Percentiles rank a stretch among this genome's conserved stretches.
Evolutionary conservation across 148 eudicot species (phyloP).

Genomic region (Suaeda aralocaspica): DNA sequence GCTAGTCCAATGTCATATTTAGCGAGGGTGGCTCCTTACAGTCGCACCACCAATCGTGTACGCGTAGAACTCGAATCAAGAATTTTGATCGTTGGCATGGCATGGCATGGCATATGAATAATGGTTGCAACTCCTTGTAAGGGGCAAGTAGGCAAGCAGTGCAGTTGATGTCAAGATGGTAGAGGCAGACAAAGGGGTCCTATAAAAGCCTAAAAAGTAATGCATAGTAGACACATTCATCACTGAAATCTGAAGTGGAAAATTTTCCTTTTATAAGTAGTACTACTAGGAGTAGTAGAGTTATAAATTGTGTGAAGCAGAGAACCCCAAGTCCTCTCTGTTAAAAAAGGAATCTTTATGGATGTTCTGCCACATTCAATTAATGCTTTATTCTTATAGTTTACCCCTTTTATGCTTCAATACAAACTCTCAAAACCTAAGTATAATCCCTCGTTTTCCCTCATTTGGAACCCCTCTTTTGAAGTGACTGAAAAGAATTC

Average conservation of each 20-base stretch:
- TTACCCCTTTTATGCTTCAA: constrained; percentile 24
- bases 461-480: not conserved
- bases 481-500: constrained; percentile 14
- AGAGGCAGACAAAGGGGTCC: too few relatives aligned
- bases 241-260: constrained; percentile 11
- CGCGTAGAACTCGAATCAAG: too few relatives aligned
- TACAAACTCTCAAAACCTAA: constrained; percentile 13
- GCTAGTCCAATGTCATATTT: too few relatives aligned
- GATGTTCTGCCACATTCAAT: constrained; percentile 21
- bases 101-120: not conserved
- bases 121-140: too few relatives aligned
- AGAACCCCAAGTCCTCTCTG: constrained; percentile 4
- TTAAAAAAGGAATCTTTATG: constrained; percentile 26
- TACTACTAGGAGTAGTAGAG: not conserved
- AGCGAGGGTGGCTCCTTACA: too few relatives aligned
- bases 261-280: not conserved
- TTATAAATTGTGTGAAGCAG: constrained; percentile 4
- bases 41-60: too few relatives aligned
- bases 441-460: not conserved
- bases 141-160: not conserved
- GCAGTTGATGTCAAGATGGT: constrained; percentile 9
- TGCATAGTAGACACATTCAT: too few relatives aligned
- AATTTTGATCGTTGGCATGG: too few relatives aligned
- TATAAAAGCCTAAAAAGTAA: not conserved
- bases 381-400: constrained; percentile 29